Conservation (phyloP, 108 stramenopile species). For the Conticribra weissflogii region DNA sequence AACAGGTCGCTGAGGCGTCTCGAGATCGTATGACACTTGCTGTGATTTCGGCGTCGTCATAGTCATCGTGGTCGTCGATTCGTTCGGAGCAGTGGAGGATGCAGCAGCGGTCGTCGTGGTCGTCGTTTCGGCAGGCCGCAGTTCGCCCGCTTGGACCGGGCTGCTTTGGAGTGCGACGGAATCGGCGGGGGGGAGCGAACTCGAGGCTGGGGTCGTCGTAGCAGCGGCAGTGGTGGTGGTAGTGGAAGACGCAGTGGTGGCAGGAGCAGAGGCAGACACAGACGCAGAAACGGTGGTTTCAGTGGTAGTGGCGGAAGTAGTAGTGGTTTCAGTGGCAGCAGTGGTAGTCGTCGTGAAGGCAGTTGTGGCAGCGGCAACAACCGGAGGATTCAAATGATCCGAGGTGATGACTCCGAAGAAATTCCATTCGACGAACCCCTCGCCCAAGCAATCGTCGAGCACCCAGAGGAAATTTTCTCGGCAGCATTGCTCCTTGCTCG, state of each 20-base stretch:
- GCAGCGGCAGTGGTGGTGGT: neutral
- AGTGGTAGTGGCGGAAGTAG: neutral
- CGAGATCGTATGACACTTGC: no score
- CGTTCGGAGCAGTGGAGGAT: no score
- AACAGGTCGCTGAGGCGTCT: no score
- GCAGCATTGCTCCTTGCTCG: constrained; percentile 7
- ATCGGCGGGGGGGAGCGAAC: no score
- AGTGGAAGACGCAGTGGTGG: no score
- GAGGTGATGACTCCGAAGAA: neutral
- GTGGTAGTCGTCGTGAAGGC: neutral
- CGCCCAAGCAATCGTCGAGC: neutral
- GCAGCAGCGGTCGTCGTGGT: neutral
- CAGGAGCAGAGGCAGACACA: no score
- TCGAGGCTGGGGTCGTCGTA: no score
- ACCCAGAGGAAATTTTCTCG: neutral
- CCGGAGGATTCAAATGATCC: neutral
- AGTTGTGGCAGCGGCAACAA: neutral
- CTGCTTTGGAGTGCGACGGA: no score
- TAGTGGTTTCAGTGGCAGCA: neutral
- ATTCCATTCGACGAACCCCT: constrained; percentile 8
- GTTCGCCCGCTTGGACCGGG: no score
- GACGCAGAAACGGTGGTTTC: neutral
- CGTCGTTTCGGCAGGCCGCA: no score
- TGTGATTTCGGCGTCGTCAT: no score
- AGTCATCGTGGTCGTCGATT: neutral